Conservation (phyloP, 108 stramenopile genomes). For the Thalassiosira profunda region DNA sequence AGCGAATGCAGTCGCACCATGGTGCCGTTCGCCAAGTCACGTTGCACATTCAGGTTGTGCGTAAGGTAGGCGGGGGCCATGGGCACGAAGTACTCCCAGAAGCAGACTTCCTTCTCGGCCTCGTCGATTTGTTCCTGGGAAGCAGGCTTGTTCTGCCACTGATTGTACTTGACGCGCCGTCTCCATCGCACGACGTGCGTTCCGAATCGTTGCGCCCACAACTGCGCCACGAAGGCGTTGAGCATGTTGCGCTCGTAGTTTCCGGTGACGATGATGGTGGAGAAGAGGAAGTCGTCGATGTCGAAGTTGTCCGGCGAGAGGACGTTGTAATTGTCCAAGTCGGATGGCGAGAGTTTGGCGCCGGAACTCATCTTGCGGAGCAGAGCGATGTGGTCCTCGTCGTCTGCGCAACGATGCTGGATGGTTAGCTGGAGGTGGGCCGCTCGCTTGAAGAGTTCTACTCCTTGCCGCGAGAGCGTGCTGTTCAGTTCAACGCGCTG, state of each 20-base stretch:
- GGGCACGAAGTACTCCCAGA: constrained; percentile 20
- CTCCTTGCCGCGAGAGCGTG: not conserved
- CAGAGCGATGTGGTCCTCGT: constrained; percentile 2
- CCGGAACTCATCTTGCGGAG: constrained; percentile 10
- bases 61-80: not conserved
- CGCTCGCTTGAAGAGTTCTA: not conserved
- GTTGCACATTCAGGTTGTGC: not conserved
- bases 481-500: constrained; percentile 2
- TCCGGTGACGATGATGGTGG: not conserved
- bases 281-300: not conserved
- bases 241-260: constrained; percentile 12
- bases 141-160: not conserved
- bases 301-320: not conserved
- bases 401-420: constrained; percentile 7
- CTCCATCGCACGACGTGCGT: constrained; percentile 23
- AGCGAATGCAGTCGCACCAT: not conserved
- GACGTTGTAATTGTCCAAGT: not conserved
- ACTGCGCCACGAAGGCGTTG: not conserved
- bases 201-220: constrained; percentile 9
- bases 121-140: not conserved
- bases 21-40: not conserved
- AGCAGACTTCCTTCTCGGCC: constrained; percentile 2
- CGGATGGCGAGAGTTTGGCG: not conserved
- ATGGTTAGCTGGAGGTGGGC: not conserved
- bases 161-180: constrained; percentile 1